These are phyloP conservation scores for Obba rivulosa DNA, from an alignment of 768 basidiomycete species.

Conservation along the genomic window DNA sequence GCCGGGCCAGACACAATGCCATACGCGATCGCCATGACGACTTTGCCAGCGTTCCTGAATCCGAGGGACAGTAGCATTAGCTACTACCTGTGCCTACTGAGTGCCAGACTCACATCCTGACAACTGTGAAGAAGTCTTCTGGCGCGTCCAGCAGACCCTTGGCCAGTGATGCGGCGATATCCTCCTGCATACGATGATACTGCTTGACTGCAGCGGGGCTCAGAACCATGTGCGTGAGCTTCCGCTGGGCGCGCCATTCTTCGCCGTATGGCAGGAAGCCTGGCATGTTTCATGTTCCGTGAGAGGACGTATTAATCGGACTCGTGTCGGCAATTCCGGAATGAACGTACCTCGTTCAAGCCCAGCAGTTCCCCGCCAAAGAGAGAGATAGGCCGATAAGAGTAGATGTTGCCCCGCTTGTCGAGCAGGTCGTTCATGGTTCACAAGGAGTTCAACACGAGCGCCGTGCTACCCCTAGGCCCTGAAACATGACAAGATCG, in stretches of 20 bases:
- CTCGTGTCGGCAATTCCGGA: neutral
- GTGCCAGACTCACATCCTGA: slow-evolving; percentile 7
- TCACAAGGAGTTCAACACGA: slow-evolving; percentile 27
- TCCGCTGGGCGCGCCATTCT: slow-evolving; percentile 21
- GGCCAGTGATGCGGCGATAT: slow-evolving; percentile 15
- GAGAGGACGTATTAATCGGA: neutral
- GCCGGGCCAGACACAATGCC: slow-evolving; percentile 2
- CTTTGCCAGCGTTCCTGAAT: too few species aligned
- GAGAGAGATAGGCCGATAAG: slow-evolving; percentile 27
- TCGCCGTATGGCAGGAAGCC: slow-evolving; percentile 17
- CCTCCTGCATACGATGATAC: slow-evolving; percentile 27
- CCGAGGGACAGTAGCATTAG: too few species aligned
- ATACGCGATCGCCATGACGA: slow-evolving; percentile 9
- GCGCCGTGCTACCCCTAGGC: slow-evolving; percentile 21
- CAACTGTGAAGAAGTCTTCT: slow-evolving; percentile 4
- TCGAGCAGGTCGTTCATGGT: slow-evolving; percentile 26
- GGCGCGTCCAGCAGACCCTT: slow-evolving; percentile 4
- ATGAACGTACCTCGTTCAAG: slow-evolving; percentile 11
- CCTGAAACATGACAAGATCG: slow-evolving; percentile 25
- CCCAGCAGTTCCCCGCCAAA: slow-evolving; percentile 33
- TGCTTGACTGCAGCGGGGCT: slow-evolving; percentile 25
- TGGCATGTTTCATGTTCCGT: slow-evolving; percentile 17
- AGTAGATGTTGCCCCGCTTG: slow-evolving; percentile 22
- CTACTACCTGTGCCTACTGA: neutral
- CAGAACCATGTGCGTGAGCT: slow-evolving; percentile 25